phyloP scores from a whole-genome alignment of 257 asterid species.

The Petunia secreta region DNA sequence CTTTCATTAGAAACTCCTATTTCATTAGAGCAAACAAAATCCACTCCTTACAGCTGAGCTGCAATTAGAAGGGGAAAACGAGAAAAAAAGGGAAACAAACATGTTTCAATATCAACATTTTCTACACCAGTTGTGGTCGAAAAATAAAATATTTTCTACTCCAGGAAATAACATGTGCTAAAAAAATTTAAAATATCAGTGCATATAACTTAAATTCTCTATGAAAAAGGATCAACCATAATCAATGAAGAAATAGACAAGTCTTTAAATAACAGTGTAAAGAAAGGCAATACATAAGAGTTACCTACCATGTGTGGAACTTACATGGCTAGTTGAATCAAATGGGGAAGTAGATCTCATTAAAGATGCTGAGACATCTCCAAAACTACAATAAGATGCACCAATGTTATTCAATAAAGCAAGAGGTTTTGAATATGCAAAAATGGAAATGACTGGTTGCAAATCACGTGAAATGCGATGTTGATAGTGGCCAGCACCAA shows the following conservation, averaged over 20 bases:
- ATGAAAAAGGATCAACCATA: neutral
- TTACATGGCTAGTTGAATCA: neutral
- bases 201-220: too few species aligned
- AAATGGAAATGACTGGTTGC: neutral
- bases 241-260: neutral
- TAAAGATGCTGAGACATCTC: neutral
- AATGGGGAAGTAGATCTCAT: neutral
- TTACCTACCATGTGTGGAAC: conserved; percentile 9
- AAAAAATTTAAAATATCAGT: too few species aligned
- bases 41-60: neutral
- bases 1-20: neutral
- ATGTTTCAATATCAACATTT: too few species aligned
- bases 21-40: neutral
- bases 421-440: neutral
- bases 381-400: neutral
- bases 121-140: neutral
- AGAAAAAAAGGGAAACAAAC: neutral
- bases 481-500: neutral
- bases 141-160: too few species aligned
- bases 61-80: neutral
- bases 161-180: too few species aligned
- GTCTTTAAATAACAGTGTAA: neutral
- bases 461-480: neutral
- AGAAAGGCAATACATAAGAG: neutral
- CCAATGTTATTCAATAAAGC: neutral